Base-by-base conservation (phyloP, 2,329 filamentous ascomycete genomes). In the Fusarium albosuccineum region DNA sequence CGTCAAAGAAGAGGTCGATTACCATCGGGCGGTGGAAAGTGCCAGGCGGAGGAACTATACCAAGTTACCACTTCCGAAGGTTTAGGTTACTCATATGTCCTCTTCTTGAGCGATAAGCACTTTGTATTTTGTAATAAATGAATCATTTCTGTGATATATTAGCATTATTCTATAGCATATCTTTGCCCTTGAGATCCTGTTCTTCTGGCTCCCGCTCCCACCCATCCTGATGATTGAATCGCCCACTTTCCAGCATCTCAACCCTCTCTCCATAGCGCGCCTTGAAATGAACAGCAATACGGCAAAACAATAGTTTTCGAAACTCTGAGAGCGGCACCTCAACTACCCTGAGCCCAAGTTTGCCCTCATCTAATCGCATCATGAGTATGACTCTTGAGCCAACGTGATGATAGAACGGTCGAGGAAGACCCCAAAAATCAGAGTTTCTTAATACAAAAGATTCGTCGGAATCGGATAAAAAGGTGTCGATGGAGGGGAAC, bases 401-500 rank as follows among this genome's bases (percentile, higher is more conserved):
- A 2, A 73, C 34, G n/a, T 73, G 70, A 14, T 70, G 59, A n/a
- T 64, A 71, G 5, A 56, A 59, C 14, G 59, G 56, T n/a, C 30
- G 58, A 8, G 68, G 61, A 10, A 69, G 46, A 11, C 36, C 44
- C 71, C 71, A 73, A 1, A 26, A 3, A 1, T 53, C 57, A 5
- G 49, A 9, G 2, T 17, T 34, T 13, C 16, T 36, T 2, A n/a
- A 13, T n/a, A 34, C 6, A 9, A 52, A 16, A 4, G 42, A 29
- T 5, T 50, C 16, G 6, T 36, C 16, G 13, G 26, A 13, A 4
- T 48, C 41, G 3, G 9, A 44, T 14, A 26, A 57, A 42, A 30
- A 45, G 34, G 6, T 36, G 29, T 48, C 33, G 11, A 42, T 14
- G 33, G 17, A 9, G 9, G 26, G 14, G 29, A 42, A 2, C 37